Base-by-base conservation (phyloP, 2,329 filamentous ascomycete genomes). In the Fusarium pilosicola region DNA sequence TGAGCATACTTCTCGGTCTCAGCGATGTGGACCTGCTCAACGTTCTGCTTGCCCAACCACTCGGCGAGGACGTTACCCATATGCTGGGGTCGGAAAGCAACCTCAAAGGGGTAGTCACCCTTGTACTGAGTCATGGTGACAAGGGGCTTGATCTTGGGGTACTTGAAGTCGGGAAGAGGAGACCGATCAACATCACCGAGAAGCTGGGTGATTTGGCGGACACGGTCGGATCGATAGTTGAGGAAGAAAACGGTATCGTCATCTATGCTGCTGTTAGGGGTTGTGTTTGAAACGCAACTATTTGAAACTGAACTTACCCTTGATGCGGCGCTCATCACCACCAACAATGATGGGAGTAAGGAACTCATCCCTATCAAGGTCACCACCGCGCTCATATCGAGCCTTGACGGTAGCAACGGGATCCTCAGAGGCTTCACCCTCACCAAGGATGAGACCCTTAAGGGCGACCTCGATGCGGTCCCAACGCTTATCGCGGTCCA, bases 401-500 rank as follows among this genome's bases (percentile, higher is more conserved):
- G 94, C 93, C 86, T 94, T 92, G 83, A 99, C 91, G 20, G 94
- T 93, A 82, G 93, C 90, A 69, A 98, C 91, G 10, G 95, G 94
- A 82, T 99, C 96, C 51, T 88, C 89, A 83, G 91, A 93, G 68
- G 91, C 89, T 84, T 98, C 95, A 68, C 96, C 96, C 83, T 98
- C 94, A 68, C 96, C 96, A 18, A 89, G 86, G 51, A 97, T 86
- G 78, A 99, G 82, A 68, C 94, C 96, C 85, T 96, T 96, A 82
- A 99, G 87, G 76, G 93, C 96, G 77, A 97, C 79, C 87, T 98
- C 94, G 76, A 97, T 88, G 81, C 96, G 90, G 81, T 99, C 96
- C 96, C 96, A 99, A 83, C 96, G 91, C 94, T 98, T 98, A 84
- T 99, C 96, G 77, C 96, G 95, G 87, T 99, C 96, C 96, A 99